These are phyloP conservation scores for Plasmodium fragile DNA, from an alignment of 169 alveolate species.

Conservation along the genomic window DNA sequence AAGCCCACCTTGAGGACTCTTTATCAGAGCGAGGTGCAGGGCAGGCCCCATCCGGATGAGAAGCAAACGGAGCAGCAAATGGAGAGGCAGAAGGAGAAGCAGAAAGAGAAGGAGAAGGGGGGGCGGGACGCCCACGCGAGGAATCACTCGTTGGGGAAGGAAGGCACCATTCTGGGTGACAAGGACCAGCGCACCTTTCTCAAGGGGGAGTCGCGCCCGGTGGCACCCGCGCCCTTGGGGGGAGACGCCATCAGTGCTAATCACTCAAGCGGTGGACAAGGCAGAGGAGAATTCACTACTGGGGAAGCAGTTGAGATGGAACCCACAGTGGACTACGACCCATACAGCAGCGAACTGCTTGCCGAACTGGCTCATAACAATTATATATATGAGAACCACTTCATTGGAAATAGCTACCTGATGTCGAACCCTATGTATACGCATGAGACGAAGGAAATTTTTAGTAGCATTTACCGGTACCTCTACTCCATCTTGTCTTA, in stretches of 20 bases:
- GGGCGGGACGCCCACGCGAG: not conserved
- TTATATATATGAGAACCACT: constrained; percentile 37
- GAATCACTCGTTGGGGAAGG: not conserved
- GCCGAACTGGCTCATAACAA: constrained; percentile 35
- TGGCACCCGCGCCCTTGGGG: not conserved
- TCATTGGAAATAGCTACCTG: constrained; percentile 20
- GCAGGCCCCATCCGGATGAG: not conserved
- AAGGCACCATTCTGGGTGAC: not conserved
- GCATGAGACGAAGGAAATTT: constrained; percentile 66
- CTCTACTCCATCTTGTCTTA: not conserved
- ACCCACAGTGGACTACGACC: not conserved
- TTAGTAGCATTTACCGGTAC: constrained; percentile 35
- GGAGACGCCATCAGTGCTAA: not conserved
- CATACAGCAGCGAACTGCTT: not conserved
- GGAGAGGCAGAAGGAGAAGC: not conserved
- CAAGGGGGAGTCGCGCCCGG: not conserved
- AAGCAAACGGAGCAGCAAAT: not conserved
- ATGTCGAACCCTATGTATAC: constrained; percentile 49
- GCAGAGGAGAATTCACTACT: not conserved
- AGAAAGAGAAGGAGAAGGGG: not conserved
- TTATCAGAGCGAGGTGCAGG: not conserved
- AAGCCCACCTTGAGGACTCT: not conserved
- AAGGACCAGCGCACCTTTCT: not conserved
- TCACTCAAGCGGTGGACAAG: too few relatives aligned
- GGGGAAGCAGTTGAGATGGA: not conserved